Conservation (phyloP, 306 rosid species). For the Canavalia ensiformis region DNA sequence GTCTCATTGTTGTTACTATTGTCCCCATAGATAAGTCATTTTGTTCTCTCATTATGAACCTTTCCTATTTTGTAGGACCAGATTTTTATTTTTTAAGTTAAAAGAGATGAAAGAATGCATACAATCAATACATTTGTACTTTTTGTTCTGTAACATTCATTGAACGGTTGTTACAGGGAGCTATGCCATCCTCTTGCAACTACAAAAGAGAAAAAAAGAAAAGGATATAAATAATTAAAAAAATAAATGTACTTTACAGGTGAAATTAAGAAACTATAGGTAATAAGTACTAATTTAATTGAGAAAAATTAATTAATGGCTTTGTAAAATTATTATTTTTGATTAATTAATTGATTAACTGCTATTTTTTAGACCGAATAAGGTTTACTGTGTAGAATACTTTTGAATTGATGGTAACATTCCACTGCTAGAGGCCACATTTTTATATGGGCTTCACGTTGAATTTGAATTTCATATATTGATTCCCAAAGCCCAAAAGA, state of each 20-base stretch:
- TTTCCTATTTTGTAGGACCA: constrained; percentile 46
- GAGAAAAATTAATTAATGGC: no score
- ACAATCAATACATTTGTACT: constrained; percentile 1
- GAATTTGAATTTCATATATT: not conserved
- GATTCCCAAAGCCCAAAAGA: not conserved
- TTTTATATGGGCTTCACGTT: not conserved
- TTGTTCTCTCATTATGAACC: constrained; percentile 44
- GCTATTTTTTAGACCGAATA: not conserved
- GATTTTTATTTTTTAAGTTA: not conserved
- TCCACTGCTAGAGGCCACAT: not conserved
- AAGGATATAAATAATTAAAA: not conserved
- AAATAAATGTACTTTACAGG: not conserved
- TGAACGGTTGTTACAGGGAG: constrained; percentile 10
- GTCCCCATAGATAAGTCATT: constrained; percentile 38
- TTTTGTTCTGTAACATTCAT: not conserved
- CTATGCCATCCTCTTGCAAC: not conserved
- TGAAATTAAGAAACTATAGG: not conserved
- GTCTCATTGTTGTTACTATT: constrained; percentile 44
- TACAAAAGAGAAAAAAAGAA: not conserved
- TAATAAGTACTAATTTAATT: no score
- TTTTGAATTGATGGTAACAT: not conserved
- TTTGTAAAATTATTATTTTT: no score
- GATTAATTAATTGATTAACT: no score
- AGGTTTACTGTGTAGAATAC: not conserved
- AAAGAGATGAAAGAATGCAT: constrained; percentile 12